These are phyloP conservation scores for Colletotrichum echinochloae DNA, from an alignment of 2,329 filamentous ascomycete species.

Conservation along the genomic window DNA sequence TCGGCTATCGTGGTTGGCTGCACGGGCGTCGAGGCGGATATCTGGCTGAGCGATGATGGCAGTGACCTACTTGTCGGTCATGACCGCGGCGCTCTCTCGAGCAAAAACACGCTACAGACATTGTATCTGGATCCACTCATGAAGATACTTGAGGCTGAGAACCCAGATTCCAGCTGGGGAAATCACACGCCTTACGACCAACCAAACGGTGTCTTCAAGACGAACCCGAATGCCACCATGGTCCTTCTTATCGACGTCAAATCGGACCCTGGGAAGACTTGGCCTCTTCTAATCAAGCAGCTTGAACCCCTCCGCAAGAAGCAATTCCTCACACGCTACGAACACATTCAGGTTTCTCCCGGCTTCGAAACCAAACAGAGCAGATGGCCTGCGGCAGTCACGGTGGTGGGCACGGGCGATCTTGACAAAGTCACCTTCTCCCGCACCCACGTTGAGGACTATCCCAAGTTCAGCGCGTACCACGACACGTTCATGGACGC, in stretches of 20 bases:
- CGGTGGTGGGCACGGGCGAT: neutral
- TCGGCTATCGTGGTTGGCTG: slow-evolving; percentile 11
- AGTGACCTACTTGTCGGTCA: slow-evolving; percentile 72
- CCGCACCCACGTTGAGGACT: neutral
- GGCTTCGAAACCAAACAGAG: neutral
- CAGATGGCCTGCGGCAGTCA: neutral
- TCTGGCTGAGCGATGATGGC: slow-evolving; percentile 64
- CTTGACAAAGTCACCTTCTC: neutral
- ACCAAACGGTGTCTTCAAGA: slow-evolving; percentile 67
- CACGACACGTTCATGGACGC: slow-evolving; percentile 3
- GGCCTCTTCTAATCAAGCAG: slow-evolving; percentile 49
- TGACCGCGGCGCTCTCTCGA: slow-evolving; percentile 64
- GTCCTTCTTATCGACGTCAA: slow-evolving; percentile 79
- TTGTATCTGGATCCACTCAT: slow-evolving; percentile 75
- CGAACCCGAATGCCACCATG: slow-evolving; percentile 63
- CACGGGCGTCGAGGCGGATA: neutral
- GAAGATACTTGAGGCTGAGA: slow-evolving; percentile 65
- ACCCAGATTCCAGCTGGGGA: slow-evolving; percentile 56
- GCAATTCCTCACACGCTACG: neutral
- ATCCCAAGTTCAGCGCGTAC: neutral
- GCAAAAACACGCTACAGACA: slow-evolving; percentile 65
- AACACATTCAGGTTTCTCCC: neutral
- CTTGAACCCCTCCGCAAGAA: neutral
- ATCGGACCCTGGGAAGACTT: slow-evolving; percentile 62
- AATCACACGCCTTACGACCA: slow-evolving; percentile 45